These are phyloP conservation scores for Gelatoporia subvermispora DNA, from an alignment of 768 basidiomycete genomes.

Conservation along the genomic window DNA sequence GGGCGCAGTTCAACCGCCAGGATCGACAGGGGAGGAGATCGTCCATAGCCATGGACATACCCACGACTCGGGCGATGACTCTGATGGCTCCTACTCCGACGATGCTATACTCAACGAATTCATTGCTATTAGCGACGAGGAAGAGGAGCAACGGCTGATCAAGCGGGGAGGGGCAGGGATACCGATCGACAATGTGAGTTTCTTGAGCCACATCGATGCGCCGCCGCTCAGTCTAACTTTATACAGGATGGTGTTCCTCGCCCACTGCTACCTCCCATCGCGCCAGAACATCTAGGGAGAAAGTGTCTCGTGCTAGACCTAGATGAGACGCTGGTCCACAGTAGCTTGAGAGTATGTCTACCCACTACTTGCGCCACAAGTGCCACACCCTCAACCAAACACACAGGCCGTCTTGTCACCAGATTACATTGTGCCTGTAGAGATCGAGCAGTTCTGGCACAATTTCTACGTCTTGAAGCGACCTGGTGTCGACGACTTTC, in stretches of 20 bases:
- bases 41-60: slow-evolving; percentile 17
- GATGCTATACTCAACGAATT: slow-evolving; percentile 56
- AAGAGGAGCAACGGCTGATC: slow-evolving; percentile 88
- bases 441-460: slow-evolving; percentile 97
- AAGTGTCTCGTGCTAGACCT: slow-evolving; percentile 96
- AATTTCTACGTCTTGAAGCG: slow-evolving; percentile 99
- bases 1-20: slow-evolving; percentile 89
- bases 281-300: slow-evolving; percentile 75
- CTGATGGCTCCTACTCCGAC: slow-evolving; percentile 60
- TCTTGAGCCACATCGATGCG: neutral
- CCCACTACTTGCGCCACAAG: neutral
- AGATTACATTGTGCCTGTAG: slow-evolving; percentile 97
- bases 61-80: slow-evolving; percentile 44
- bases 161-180: slow-evolving; percentile 90
- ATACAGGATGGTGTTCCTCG: slow-evolving; percentile 76
- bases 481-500: slow-evolving; percentile 94
- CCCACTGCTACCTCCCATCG: slow-evolving; percentile 83
- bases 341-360: slow-evolving; percentile 83
- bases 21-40: slow-evolving; percentile 55
- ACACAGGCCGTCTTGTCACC: slow-evolving; percentile 49
- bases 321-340: slow-evolving; percentile 95
- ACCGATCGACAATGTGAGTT: slow-evolving; percentile 81
- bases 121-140: slow-evolving; percentile 57
- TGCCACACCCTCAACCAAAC: neutral
- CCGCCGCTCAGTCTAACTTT: neutral